Evolutionary conservation across 2,329 filamentous ascomycete species (phyloP).

Genomic region (Cytospora chrysosperma): DNA sequence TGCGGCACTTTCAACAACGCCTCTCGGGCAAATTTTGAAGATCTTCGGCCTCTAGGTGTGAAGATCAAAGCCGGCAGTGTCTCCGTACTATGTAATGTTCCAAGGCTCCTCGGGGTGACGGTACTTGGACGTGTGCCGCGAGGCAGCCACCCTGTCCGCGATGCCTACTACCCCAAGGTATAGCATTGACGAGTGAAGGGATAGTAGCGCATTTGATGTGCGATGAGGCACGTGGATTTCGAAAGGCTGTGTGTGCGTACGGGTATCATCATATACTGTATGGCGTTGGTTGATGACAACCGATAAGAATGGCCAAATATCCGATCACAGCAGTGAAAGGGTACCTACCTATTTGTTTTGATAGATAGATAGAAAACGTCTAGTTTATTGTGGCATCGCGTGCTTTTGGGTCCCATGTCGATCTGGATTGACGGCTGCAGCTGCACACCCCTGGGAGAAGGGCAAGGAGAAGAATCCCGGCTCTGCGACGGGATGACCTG

Average conservation of each 20-base stretch:
- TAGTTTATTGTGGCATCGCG: background rate
- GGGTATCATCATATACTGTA: background rate
- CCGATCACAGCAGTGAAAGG: background rate
- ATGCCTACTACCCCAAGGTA: too few relatives aligned
- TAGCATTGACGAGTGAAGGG: background rate
- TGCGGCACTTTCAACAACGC: conserved; percentile 1
- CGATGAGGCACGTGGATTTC: background rate
- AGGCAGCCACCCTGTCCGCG: background rate
- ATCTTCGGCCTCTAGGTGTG: background rate
- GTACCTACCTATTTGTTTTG: background rate
- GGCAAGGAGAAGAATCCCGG: background rate
- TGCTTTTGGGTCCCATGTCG: background rate
- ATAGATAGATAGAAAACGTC: background rate
- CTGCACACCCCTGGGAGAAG: background rate
- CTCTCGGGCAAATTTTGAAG: background rate
- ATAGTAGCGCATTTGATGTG: background rate
- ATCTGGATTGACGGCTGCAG: background rate
- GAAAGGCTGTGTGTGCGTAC: background rate
- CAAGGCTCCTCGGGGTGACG: background rate
- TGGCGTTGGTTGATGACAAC: background rate
- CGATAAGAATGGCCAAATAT: background rate
- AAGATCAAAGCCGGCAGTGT: background rate
- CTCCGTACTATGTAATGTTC: background rate
- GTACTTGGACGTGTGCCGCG: background rate
- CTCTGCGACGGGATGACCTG: background rate